Conservation (phyloP, 2,329 filamentous ascomycete genomes). For the Drechmeria coniospora region DNA sequence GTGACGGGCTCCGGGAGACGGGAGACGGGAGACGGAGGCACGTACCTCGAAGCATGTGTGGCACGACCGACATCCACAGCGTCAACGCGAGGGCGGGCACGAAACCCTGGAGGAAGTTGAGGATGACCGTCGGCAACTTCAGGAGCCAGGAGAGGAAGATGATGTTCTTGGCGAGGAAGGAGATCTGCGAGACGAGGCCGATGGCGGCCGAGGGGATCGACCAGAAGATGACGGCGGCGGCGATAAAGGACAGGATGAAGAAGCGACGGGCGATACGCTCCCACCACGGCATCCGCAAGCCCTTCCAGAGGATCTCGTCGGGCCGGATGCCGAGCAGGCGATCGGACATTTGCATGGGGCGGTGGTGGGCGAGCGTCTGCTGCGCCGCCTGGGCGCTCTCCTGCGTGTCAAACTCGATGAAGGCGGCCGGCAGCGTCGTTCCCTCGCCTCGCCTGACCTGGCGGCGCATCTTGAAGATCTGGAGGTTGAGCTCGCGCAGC, state of each 20-base stretch:
- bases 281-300: constrained; percentile 75
- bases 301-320: constrained; percentile 73
- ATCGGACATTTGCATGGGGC: constrained; percentile 73
- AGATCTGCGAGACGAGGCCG: constrained; percentile 73
- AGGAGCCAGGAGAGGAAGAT: constrained; percentile 63
- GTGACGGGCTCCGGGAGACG: too few relatives aligned
- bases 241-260: constrained; percentile 54
- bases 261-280: constrained; percentile 61
- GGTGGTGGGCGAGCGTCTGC: constrained; percentile 77
- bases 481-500: constrained; percentile 21
- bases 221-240: constrained; percentile 77
- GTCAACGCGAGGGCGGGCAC: constrained; percentile 66
- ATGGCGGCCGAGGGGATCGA: constrained; percentile 61
- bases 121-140: constrained; percentile 51
- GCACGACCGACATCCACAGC: constrained; percentile 74
- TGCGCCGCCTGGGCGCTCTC: constrained; percentile 73
- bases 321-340: constrained; percentile 74
- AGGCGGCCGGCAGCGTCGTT: constrained; percentile 59
- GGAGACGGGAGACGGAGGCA: not conserved
- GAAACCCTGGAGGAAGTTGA: constrained; percentile 73
- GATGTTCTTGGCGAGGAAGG: constrained; percentile 45
- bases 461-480: constrained; percentile 49
- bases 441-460: constrained; percentile 58
- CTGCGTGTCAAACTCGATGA: constrained; percentile 78
- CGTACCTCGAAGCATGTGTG: constrained; percentile 54